Evolutionary conservation across 2,329 filamentous ascomycete genomes (phyloP).

Genomic region (Hypoxylon rubiginosum): DNA sequence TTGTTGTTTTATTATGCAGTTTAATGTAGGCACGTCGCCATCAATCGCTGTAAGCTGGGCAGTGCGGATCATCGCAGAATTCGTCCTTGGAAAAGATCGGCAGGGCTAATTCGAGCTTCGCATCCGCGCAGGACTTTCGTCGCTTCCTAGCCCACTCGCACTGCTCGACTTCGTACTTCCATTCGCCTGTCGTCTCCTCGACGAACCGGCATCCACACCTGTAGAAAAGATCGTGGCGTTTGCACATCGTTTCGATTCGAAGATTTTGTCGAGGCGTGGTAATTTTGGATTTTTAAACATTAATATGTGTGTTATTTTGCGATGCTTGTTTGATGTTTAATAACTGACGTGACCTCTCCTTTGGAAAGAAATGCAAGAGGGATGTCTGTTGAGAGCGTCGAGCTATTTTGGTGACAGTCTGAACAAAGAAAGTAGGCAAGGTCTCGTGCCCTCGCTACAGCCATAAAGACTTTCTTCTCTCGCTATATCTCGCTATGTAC

Average conservation of each 20-base stretch:
- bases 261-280: background rate
- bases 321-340: too few relatives aligned
- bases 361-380: background rate
- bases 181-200: conserved; percentile 38
- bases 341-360: background rate
- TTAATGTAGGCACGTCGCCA: background rate
- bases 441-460: background rate
- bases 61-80: conserved; percentile 46
- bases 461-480: background rate
- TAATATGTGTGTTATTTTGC: background rate
- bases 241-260: conserved; percentile 39
- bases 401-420: background rate
- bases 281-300: background rate
- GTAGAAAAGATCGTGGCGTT: conserved; percentile 46
- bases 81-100: conserved; percentile 45
- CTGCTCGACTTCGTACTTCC: conserved; percentile 41
- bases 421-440: background rate
- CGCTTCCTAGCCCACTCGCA: conserved; percentile 39
- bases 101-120: conserved; percentile 43
- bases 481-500: background rate
- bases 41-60: conserved; percentile 40
- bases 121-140: conserved; percentile 39
- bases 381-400: background rate
- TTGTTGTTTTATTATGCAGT: background rate
- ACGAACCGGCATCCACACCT: conserved; percentile 46